Conservation (phyloP, 768 basidiomycete genomes). For the Fomitopsis serialis region DNA sequence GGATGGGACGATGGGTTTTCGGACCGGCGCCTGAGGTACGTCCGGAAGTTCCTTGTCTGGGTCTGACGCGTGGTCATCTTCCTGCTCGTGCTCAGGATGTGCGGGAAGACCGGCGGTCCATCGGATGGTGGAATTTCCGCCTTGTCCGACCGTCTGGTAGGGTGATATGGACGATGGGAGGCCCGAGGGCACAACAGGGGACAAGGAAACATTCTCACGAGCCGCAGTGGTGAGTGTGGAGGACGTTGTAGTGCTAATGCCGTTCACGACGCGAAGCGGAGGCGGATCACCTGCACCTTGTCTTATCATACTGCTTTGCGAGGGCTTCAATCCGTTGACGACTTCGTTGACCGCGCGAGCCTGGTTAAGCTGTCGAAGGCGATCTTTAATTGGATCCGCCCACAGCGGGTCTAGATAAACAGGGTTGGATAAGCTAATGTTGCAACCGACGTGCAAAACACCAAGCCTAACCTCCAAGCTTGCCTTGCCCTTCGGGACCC, state of each 20-base stretch:
- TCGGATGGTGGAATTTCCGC: constrained; percentile 55
- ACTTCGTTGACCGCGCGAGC: constrained; percentile 75
- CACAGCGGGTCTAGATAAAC: constrained; percentile 67
- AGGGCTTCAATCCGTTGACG: constrained; percentile 62
- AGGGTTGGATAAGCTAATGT: constrained; percentile 13
- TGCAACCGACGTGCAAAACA: not conserved
- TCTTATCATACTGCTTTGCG: constrained; percentile 34
- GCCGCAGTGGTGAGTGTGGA: constrained; percentile 75
- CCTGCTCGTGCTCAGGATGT: constrained; percentile 66
- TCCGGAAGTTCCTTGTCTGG: constrained; percentile 22
- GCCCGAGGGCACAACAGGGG: constrained; percentile 26
- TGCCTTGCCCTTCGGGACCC: constrained; percentile 86
- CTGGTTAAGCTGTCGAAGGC: constrained; percentile 60
- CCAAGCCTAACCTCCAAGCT: constrained; percentile 63
- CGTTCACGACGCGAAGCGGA: constrained; percentile 76
- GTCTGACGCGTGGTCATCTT: constrained; percentile 36
- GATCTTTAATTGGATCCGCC: constrained; percentile 84
- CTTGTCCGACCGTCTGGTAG: constrained; percentile 38
- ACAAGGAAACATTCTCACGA: constrained; percentile 54
- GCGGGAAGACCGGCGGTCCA: constrained; percentile 56
- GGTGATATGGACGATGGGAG: constrained; percentile 26
- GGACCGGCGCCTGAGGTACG: constrained; percentile 32
- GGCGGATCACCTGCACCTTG: constrained; percentile 37
- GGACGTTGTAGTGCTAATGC: constrained; percentile 61
- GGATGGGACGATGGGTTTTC: constrained; percentile 72